Base-by-base conservation (phyloP, 1,284 basidiomycete species). In the Vanrija pseudolonga region DNA sequence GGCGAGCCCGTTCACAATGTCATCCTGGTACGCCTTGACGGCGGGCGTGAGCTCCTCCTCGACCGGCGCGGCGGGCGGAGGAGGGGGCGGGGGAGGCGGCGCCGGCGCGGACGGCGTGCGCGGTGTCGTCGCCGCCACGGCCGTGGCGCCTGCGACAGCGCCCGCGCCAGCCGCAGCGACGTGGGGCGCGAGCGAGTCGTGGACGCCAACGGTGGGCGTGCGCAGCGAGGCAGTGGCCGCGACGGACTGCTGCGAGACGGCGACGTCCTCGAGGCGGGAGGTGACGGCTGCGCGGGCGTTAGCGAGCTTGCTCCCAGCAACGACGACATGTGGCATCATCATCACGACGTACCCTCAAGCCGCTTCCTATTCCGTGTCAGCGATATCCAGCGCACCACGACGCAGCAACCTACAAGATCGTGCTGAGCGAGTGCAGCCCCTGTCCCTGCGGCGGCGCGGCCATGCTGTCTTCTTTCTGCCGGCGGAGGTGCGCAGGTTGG, bases 221-320 rank as follows among this genome's bases (percentile, higher is more conserved):
- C 64, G 59, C 40, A 67, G 53, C 18, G 65, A 50, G 4, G 61
- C 55, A 20, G 55, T 44, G 7, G 60, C 49, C 4, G 63, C 52
- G n/a, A 58, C 59, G 17, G 70, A 61, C 14, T 66, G 63, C 47
- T 69, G 71, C 24, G 80, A 79, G 56, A 81, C 75, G 50, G 87
- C 89, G 57, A 97, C 82, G 72, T 98, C 95, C 77, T 98, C 95
- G 24, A 98, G 84, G 50, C 95, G 85, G 48, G 90, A 92, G 8
- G 93, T 94, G 3, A 92, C 91, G 44, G 96, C 95, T 81, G 95
- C 23, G 3, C 9, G 44, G 41, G 26, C 20, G 17, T 17, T 7
- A n/a, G 24, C 22, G 43, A 24, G 19, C 53, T 32, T 36, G n/a
- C 28, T 23, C 47, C 12, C 53, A 28, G n/a, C 32, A 11, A 17